These are phyloP conservation scores for Acanthamoeba sp. DNA, from an alignment of 208 protist genomes.

Conservation along the genomic window DNA sequence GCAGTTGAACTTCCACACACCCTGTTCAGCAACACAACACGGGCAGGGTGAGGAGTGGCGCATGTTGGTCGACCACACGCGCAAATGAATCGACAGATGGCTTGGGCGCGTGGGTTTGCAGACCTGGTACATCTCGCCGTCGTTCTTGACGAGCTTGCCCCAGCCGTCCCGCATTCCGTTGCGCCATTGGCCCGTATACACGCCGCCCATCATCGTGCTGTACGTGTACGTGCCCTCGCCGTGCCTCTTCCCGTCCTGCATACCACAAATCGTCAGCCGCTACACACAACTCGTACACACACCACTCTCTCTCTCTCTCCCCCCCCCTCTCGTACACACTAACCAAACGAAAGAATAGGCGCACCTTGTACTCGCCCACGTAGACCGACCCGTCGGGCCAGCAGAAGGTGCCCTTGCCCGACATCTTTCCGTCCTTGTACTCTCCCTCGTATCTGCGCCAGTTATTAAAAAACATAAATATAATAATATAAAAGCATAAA, in stretches of 20 bases:
- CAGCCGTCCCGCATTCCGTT: constrained; percentile 39
- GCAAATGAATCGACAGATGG: too few relatives aligned
- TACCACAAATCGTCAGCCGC: too few relatives aligned
- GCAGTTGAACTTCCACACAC: constrained; percentile 41
- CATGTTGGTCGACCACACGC: too few relatives aligned
- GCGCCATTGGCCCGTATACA: constrained; percentile 11
- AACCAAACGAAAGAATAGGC: not conserved
- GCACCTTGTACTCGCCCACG: constrained; percentile 73
- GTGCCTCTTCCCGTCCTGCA: constrained; percentile 40
- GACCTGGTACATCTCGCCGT: constrained; percentile 44
- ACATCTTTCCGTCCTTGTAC: constrained; percentile 76
- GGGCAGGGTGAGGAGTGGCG: too few relatives aligned
- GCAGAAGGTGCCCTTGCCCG: constrained; percentile 81
- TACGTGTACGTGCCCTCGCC: constrained; percentile 50
- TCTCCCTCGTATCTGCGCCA: constrained; percentile 76
- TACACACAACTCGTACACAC: too few relatives aligned
- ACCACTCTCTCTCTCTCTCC: too few relatives aligned
- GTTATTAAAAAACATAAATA: not conserved
- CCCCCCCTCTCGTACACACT: too few relatives aligned
- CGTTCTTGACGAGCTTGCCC: constrained; percentile 28
- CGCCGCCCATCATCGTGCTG: constrained; percentile 21
- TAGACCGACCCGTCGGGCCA: constrained; percentile 77
- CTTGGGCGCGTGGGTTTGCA: not conserved
- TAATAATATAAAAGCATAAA: not conserved
- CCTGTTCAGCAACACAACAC: not conserved